phyloP scores from a whole-genome alignment of 108 stramenopile genomes.

The Conticribra weissflogii region DNA sequence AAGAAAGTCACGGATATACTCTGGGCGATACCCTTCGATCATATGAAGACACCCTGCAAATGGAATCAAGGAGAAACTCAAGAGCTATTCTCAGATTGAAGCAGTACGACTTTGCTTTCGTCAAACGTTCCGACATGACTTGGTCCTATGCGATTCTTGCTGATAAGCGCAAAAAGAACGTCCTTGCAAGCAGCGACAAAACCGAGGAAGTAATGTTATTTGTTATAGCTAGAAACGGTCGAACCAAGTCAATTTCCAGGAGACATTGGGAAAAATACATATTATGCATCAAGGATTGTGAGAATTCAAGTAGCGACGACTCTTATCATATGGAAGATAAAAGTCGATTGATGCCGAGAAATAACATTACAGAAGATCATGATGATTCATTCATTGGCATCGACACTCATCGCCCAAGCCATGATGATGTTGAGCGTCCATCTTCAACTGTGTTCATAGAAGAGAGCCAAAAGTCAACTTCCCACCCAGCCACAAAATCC shows the following conservation, averaged over 20 bases:
- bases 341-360: too few relatives aligned
- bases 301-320: too few relatives aligned
- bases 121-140: not conserved
- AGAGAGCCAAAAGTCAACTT: too few relatives aligned
- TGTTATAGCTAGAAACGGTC: not conserved
- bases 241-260: not conserved
- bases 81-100: not conserved
- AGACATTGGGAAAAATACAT: not conserved
- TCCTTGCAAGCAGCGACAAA: not conserved
- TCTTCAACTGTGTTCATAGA: too few relatives aligned
- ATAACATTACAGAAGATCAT: too few relatives aligned
- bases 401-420: too few relatives aligned
- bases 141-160: not conserved
- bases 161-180: not conserved
- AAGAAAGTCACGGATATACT: too few relatives aligned
- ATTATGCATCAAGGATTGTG: too few relatives aligned
- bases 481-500: too few relatives aligned
- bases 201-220: not conserved
- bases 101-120: not conserved
- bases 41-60: not conserved
- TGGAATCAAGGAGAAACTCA: not conserved
- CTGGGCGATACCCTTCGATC: not conserved
- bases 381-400: too few relatives aligned
- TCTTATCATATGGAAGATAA: too few relatives aligned
- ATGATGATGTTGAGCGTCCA: too few relatives aligned